phyloP scores from a whole-genome alignment of 768 basidiomycete genomes.

The Strobilomyces confusus region DNA sequence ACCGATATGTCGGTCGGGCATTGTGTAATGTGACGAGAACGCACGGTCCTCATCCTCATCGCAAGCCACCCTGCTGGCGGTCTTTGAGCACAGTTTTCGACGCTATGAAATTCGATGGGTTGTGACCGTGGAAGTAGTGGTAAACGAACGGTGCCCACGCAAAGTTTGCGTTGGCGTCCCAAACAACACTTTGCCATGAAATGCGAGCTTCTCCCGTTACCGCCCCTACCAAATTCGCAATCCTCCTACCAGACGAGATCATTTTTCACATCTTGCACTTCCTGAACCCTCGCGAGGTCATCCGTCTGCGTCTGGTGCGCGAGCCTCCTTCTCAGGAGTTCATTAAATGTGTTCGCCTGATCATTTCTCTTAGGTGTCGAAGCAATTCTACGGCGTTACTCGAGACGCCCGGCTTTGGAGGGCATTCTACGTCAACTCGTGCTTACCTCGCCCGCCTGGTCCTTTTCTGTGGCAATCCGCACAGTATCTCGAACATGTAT shows the following conservation, averaged over 20 bases:
- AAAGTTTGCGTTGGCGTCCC: background rate
- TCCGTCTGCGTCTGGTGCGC: constrained; percentile 17
- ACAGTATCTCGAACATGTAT: constrained; percentile 15
- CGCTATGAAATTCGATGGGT: background rate
- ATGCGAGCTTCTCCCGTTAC: constrained; percentile 10
- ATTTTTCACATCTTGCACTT: constrained; percentile 13
- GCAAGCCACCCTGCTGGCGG: background rate
- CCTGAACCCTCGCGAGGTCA: constrained; percentile 13
- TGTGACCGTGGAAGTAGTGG: background rate
- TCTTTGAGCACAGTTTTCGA: background rate
- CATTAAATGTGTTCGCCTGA: background rate
- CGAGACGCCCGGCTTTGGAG: constrained; percentile 19
- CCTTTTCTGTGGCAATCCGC: constrained; percentile 22
- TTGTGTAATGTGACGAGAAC: background rate
- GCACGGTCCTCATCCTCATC: background rate
- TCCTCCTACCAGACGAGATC: constrained; percentile 17
- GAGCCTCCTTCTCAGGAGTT: background rate
- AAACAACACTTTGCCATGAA: background rate
- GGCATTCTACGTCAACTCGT: constrained; percentile 13
- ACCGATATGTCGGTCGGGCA: background rate
- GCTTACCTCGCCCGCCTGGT: constrained; percentile 19
- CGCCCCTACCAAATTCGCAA: background rate
- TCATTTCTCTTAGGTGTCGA: constrained; percentile 16
- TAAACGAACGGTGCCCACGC: background rate
- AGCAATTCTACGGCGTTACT: constrained; percentile 12